Evolutionary conservation across 1,284 basidiomycete species (phyloP), one percentile per base, ranked within the genome.

Genomic region (Apiotrichum gracile): DNA sequence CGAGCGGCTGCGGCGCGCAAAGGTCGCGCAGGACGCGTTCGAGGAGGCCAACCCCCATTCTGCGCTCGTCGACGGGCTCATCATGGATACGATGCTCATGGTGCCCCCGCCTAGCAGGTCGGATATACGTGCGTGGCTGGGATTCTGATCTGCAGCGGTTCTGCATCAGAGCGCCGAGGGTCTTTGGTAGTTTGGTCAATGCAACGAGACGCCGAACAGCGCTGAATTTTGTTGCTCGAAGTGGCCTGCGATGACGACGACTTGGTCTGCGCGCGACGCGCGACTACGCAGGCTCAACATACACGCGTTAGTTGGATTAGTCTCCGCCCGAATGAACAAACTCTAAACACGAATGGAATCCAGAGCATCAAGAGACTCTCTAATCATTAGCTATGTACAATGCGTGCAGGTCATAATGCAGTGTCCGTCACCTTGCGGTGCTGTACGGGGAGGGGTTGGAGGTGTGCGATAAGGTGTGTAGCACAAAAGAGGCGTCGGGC

Each of bases 1-100:
- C 6, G 61, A 59, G 43, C 42, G 64, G 14, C 48, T 66, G 24
- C 35, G 54, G 41, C 42, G 52, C n/a, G 53, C 38, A 7, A n/a
- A 29, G 14, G 44, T 26, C 10, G 38, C 37, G 5, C 47, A 50
- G 27, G 44, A 26, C 1, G 47, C 17, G 21, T 54, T 26, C 25
- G 47, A 45, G 2, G 9, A n/a, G 4, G 25, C 35, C 14, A 16
- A 22, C 14, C 8, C 13, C 3, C 29, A 37, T 1, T 17, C 33
- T 7, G 34, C 17, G 37, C 27, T 40, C 8, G 41, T 54, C 16
- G 52, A 49, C 9, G 52, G 52, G 0, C 26, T 34, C 27, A 19
- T 54, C 9, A 9, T 54, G 5, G 47, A 43, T 13, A 25, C 19
- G 39, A 24, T 40, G 7, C n/a, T n/a, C n/a, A n/a, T n/a, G n/a